A percentile compares a stretch with the other conserved stretches of the same genome.
These are phyloP conservation scores for Neonectria sp. DNA, from an alignment of 2,329 filamentous ascomycete species.

Conservation along the genomic window DNA sequence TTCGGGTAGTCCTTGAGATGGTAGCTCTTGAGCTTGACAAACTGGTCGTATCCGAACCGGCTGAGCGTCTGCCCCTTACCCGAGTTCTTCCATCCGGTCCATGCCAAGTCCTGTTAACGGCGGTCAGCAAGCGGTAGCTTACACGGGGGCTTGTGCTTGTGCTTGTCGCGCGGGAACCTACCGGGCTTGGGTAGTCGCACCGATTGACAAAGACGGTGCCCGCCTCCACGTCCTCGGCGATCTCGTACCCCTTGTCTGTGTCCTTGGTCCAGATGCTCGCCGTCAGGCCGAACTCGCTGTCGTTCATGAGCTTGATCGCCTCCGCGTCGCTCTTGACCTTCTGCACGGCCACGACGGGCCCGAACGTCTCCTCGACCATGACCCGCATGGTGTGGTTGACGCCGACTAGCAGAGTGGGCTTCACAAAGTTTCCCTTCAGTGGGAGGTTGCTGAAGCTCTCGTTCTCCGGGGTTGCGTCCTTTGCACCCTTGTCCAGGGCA, in stretches of 20 bases:
- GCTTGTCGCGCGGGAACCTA: constrained; percentile 64
- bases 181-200: constrained; percentile 91
- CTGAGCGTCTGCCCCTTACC: constrained; percentile 93
- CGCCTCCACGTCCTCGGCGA: constrained; percentile 87
- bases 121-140: constrained; percentile 33
- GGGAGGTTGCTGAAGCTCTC: constrained; percentile 81
- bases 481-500: constrained; percentile 86
- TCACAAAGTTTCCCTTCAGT: constrained; percentile 88
- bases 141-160: constrained; percentile 8
- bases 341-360: constrained; percentile 92
- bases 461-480: constrained; percentile 87
- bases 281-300: constrained; percentile 93
- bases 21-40: constrained; percentile 96
- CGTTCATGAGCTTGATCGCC: constrained; percentile 90
- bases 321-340: constrained; percentile 86
- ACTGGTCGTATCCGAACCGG: constrained; percentile 93
- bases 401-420: constrained; percentile 84
- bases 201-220: constrained; percentile 97
- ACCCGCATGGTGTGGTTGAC: constrained; percentile 88
- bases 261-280: constrained; percentile 99
- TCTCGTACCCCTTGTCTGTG: constrained; percentile 78
- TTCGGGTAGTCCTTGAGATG: constrained; percentile 88
- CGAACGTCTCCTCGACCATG: constrained; percentile 96
- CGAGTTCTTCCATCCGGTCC: constrained; percentile 98
- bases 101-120: constrained; percentile 82